These are phyloP conservation scores for Puccinellia tenuiflora DNA, from an alignment of 176 grass and related monocot genomes.

Conservation along the genomic window DNA sequence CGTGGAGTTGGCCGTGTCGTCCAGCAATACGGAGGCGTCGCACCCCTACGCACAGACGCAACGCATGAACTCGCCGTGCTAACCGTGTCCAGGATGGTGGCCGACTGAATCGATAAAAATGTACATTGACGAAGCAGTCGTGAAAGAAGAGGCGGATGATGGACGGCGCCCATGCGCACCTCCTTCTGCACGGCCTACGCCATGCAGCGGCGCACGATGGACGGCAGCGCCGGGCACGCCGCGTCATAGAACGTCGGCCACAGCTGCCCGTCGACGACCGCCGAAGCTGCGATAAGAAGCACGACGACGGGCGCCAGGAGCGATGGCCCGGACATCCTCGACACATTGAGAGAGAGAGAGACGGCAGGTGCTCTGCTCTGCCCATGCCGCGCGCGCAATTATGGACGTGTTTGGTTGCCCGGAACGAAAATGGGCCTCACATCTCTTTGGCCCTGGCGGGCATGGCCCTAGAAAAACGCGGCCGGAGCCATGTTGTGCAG, in stretches of 20 bases:
- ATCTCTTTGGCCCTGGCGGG: too few species aligned
- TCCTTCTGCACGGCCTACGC: conserved; percentile 41
- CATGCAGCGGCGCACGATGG: conserved; percentile 48
- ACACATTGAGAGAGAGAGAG: background rate
- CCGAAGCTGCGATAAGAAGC: too few species aligned
- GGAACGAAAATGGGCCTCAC: too few species aligned
- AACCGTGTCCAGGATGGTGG: background rate
- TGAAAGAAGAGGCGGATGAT: conserved; percentile 73
- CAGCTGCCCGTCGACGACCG: conserved; percentile 26
- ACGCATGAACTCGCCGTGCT: background rate
- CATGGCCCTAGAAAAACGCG: too few species aligned
- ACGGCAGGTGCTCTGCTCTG: too few species aligned
- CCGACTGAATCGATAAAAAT: background rate
- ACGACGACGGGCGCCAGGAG: background rate
- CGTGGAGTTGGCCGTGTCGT: conserved; percentile 56
- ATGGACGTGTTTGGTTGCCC: too few species aligned
- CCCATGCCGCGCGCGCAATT: too few species aligned
- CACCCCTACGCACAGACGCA: conserved; percentile 39
- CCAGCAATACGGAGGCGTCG: conserved; percentile 68
- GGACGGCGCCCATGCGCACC: conserved; percentile 64
- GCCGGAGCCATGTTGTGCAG: too few species aligned
- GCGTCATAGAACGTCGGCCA: conserved; percentile 42
- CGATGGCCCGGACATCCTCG: background rate
- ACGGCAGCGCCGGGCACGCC: conserved; percentile 39
- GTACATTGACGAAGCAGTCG: conserved; percentile 83